Conservation (phyloP, 2,329 filamentous ascomycete species). For the Grosmannia huntii region DNA sequence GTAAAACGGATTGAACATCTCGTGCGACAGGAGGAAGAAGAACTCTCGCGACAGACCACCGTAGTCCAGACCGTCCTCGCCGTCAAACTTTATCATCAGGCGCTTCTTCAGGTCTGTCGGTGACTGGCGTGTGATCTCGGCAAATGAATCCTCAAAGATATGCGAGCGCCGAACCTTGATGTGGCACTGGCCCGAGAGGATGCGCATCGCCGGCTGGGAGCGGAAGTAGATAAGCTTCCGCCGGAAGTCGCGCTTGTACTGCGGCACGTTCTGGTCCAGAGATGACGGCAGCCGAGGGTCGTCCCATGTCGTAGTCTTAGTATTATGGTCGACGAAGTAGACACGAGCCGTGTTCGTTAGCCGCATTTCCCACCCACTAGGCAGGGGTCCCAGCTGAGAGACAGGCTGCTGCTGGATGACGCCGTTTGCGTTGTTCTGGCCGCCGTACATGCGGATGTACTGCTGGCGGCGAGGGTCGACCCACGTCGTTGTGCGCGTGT, state of each 20-base stretch:
- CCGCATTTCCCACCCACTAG: conserved; percentile 99
- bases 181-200: conserved; percentile 91
- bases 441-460: conserved; percentile 94
- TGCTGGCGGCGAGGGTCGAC: conserved; percentile 94
- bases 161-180: conserved; percentile 94
- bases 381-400: conserved; percentile 85
- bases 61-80: conserved; percentile 95
- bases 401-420: conserved; percentile 95
- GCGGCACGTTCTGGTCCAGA: conserved; percentile 92
- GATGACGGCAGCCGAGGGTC: conserved; percentile 91
- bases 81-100: conserved; percentile 99
- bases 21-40: conserved; percentile 97
- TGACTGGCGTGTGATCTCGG: conserved; percentile 94
- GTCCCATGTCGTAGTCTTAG: conserved; percentile 98
- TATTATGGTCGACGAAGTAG: conserved; percentile 99
- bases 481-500: conserved; percentile 96
- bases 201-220: conserved; percentile 90
- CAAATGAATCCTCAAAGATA: conserved; percentile 98
- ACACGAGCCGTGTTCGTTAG: conserved; percentile 95
- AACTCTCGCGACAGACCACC: conserved; percentile 96
- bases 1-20: conserved; percentile 99
- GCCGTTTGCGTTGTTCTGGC: conserved; percentile 72
- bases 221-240: conserved; percentile 98
- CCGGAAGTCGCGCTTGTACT: conserved; percentile 98
- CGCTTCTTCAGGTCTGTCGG: conserved; percentile 95